Conservation (phyloP, 2,329 filamentous ascomycete species). For the Thelonectria blattea region DNA sequence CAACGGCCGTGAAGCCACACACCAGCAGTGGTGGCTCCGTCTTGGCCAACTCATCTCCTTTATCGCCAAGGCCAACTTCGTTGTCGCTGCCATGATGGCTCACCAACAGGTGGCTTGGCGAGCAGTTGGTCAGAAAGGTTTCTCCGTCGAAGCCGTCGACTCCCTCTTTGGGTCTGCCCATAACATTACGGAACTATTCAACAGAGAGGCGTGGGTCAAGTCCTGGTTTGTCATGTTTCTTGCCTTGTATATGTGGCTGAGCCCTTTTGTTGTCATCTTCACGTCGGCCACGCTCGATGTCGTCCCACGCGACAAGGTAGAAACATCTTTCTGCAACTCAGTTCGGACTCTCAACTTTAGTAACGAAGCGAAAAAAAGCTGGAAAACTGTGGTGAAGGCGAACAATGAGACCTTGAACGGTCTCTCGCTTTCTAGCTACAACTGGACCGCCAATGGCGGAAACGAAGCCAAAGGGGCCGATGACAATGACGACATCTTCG, state of each 20-base stretch:
- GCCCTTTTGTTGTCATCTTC: conserved; percentile 20
- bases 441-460: background rate
- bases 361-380: conserved; percentile 14
- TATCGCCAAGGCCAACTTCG: conserved; percentile 5
- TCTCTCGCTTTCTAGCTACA: background rate
- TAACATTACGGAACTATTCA: conserved; percentile 10
- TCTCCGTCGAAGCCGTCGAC: conserved; percentile 21
- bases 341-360: conserved; percentile 14
- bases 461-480: background rate
- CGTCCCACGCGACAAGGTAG: background rate
- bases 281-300: conserved; percentile 16
- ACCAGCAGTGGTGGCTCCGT: conserved; percentile 1
- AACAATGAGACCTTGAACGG: background rate
- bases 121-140: conserved; percentile 4
- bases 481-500: background rate
- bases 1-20: background rate
- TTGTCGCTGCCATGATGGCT: conserved; percentile 3
- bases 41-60: conserved; percentile 1
- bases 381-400: background rate
- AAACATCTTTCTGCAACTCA: background rate
- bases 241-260: conserved; percentile 21
- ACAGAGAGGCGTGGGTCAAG: conserved; percentile 13
- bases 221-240: conserved; percentile 15
- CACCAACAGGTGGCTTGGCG: conserved; percentile 6
- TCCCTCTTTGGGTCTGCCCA: conserved; percentile 17